Conservation (phyloP, 2,329 filamentous ascomycete genomes). For the Colletotrichum simmondsii region DNA sequence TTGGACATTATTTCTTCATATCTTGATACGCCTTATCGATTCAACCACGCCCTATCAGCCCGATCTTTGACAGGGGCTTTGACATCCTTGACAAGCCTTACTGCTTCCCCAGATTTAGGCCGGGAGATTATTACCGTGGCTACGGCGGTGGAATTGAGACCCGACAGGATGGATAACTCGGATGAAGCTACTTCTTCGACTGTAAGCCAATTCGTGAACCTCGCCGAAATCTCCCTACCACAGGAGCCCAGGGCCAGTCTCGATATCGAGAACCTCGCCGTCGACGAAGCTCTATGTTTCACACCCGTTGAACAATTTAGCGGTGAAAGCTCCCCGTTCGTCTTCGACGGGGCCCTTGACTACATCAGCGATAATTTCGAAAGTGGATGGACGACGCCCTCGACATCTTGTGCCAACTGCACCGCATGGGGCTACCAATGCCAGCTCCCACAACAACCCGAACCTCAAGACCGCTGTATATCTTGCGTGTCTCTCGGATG, state of each 20-base stretch:
- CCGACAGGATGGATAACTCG: neutral
- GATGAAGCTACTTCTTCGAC: too few relatives aligned
- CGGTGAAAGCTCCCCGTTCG: conserved; percentile 11
- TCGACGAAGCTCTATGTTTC: neutral
- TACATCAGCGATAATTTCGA: neutral
- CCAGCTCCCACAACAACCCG: conserved; percentile 4
- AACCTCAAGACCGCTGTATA: conserved; percentile 13
- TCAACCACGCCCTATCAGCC: neutral
- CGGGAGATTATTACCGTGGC: neutral
- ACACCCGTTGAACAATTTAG: conserved; percentile 13
- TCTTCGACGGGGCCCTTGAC: conserved; percentile 8
- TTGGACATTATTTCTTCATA: neutral
- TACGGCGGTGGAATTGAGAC: neutral
- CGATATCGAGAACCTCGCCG: neutral
- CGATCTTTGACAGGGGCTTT: neutral
- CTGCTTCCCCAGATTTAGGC: neutral
- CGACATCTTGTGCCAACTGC: conserved; percentile 17
- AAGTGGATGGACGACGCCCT: conserved; percentile 10
- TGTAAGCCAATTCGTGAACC: neutral
- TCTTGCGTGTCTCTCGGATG: conserved; percentile 21
- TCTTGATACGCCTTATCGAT: neutral
- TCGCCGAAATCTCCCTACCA: neutral
- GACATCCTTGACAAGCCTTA: neutral
- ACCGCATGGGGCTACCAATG: conserved; percentile 28
- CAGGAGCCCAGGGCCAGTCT: neutral